Percentiles rank a stretch among this genome's conserved stretches.
Evolutionary conservation across 371 early-diverging fungal species (phyloP).

Genomic region (Rhizopus arrhizus): DNA sequence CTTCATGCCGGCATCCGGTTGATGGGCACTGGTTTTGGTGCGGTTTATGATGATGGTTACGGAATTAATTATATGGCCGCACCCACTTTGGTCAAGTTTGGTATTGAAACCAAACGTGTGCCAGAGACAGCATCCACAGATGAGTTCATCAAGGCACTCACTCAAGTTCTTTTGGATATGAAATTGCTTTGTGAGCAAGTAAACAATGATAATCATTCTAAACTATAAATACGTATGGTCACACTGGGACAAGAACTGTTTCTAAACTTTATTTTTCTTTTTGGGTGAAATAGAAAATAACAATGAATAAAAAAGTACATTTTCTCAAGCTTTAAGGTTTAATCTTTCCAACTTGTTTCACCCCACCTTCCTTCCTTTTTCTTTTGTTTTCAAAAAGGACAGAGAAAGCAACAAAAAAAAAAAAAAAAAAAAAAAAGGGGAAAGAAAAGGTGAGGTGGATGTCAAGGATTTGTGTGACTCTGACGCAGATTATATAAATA

Average conservation of each 20-base stretch:
- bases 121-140: constrained; percentile 47
- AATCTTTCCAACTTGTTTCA: no score
- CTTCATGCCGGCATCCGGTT: constrained; percentile 73
- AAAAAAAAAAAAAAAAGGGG: constrained; percentile 1
- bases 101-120: constrained; percentile 76
- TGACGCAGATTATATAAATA: no score
- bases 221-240: neutral
- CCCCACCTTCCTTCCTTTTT: no score
- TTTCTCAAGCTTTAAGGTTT: no score
- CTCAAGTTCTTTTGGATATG: constrained; percentile 60
- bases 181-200: constrained; percentile 46
- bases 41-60: constrained; percentile 78
- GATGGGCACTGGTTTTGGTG: constrained; percentile 81
- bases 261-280: neutral
- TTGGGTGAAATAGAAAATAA: neutral
- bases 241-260: neutral
- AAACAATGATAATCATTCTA: neutral
- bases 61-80: constrained; percentile 88
- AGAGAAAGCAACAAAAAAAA: neutral
- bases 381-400: no score
- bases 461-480: no score
- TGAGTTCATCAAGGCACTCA: constrained; percentile 50
- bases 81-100: constrained; percentile 70
- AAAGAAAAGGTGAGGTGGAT: no score
- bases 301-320: neutral